These are phyloP conservation scores for Cyberlindnera maritima DNA, from an alignment of 805 yeast genomes.

Conservation along the genomic window DNA sequence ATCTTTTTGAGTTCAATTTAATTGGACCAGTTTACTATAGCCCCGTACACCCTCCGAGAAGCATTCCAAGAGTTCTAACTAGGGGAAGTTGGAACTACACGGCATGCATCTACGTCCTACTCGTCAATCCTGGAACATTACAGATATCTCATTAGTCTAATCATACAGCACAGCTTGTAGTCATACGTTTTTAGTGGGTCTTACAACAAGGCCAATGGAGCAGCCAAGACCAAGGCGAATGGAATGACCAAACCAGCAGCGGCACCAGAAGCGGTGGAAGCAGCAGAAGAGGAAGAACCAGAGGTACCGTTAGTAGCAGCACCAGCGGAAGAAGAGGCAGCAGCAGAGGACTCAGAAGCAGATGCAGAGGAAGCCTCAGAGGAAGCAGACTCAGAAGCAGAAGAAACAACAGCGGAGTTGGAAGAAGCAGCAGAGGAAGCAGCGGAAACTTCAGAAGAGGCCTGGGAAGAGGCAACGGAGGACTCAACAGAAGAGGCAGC, in stretches of 20 bases:
- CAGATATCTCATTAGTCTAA: too few relatives aligned
- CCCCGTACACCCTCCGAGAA: too few relatives aligned
- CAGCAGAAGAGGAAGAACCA: neutral
- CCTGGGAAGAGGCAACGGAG: neutral
- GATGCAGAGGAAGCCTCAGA: slow-evolving; percentile 3
- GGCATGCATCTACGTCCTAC: too few relatives aligned
- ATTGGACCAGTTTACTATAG: too few relatives aligned
- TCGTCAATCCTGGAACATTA: too few relatives aligned
- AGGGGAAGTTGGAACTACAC: too few relatives aligned
- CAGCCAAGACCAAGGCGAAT: slow-evolving; percentile 16
- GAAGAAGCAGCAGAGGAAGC: slow-evolving; percentile 10
- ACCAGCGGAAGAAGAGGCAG: slow-evolving; percentile 8
- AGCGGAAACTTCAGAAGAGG: slow-evolving; percentile 6
- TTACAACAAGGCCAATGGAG: slow-evolving; percentile 21
- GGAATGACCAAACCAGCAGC: slow-evolving; percentile 18
- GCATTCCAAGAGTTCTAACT: too few relatives aligned
- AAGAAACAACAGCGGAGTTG: slow-evolving; percentile 4
- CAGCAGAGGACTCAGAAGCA: neutral
- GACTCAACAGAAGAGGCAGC: slow-evolving; percentile 11
- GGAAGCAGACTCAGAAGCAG: slow-evolving; percentile 1
- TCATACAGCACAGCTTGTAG: neutral
- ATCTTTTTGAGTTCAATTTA: too few relatives aligned
- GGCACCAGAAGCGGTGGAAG: slow-evolving; percentile 8
- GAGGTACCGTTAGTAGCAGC: neutral
- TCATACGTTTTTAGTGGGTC: neutral